These are phyloP conservation scores for Ceriops tagal DNA, from an alignment of 345 rosid species.

Conservation along the genomic window DNA sequence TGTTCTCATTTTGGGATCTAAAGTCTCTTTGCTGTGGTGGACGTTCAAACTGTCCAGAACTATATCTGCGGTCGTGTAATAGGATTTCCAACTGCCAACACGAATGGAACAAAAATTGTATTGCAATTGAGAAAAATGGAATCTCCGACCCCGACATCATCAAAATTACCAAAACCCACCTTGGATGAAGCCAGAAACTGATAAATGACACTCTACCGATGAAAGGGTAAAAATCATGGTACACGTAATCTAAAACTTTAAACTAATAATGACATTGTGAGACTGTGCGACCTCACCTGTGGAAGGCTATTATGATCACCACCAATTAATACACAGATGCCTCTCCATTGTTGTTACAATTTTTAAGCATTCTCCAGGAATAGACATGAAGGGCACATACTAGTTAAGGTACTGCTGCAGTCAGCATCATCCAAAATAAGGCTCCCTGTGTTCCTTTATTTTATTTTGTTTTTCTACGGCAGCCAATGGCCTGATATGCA, in stretches of 20 bases:
- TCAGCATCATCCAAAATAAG: slow-evolving; percentile 7
- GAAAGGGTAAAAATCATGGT: slow-evolving; percentile 7
- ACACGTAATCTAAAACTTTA: background rate
- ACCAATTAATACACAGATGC: slow-evolving; percentile 68
- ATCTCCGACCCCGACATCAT: background rate
- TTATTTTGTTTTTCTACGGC: background rate
- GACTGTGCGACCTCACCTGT: slow-evolving; percentile 43
- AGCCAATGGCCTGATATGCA: background rate
- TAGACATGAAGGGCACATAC: slow-evolving; percentile 24
- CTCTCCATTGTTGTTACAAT: slow-evolving; percentile 75
- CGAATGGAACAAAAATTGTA: slow-evolving; percentile 12
- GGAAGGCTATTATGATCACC: slow-evolving; percentile 88
- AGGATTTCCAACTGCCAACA: slow-evolving; percentile 62
- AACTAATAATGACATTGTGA: slow-evolving; percentile 5
- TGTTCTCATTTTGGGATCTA: slow-evolving; percentile 26
- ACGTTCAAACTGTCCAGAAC: slow-evolving; percentile 59
- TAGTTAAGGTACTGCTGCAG: slow-evolving; percentile 3
- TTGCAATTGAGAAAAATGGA: background rate
- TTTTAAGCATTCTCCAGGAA: slow-evolving; percentile 73
- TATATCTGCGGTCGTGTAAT: slow-evolving; percentile 55
- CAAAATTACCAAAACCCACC: slow-evolving; percentile 44
- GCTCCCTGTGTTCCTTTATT: background rate
- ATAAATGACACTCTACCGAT: slow-evolving; percentile 77
- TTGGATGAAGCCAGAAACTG: slow-evolving; percentile 72
- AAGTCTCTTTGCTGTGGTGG: slow-evolving; percentile 26